A percentile compares a stretch with the other conserved stretches of the same genome.
These are phyloP conservation scores for Suillus fuscotomentosus DNA, from an alignment of 768 basidiomycete genomes.

Conservation along the genomic window DNA sequence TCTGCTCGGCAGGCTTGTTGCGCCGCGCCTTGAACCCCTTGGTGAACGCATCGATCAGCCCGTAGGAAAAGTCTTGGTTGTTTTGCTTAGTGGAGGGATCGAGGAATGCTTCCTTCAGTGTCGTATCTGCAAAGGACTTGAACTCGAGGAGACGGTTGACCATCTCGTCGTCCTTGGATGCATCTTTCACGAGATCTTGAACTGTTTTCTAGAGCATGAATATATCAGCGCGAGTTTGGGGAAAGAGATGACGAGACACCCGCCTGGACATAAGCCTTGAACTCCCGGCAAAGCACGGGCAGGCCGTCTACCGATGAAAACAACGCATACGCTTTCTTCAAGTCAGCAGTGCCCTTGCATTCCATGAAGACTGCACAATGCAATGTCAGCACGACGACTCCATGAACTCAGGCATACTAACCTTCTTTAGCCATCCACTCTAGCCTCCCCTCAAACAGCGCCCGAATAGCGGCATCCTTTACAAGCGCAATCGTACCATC, in stretches of 20 bases:
- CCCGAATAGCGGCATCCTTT: slow-evolving; percentile 51
- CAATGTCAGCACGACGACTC: slow-evolving; percentile 26
- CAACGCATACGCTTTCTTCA: slow-evolving; percentile 57
- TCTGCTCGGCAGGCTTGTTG: slow-evolving; percentile 88
- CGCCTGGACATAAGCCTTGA: slow-evolving; percentile 63
- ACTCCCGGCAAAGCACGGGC: slow-evolving; percentile 55
- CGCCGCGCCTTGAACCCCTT: slow-evolving; percentile 72
- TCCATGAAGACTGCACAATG: slow-evolving; percentile 51
- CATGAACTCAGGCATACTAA: slow-evolving; percentile 21
- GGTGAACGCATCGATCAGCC: slow-evolving; percentile 69
- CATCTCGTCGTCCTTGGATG: slow-evolving; percentile 70
- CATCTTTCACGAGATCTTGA: slow-evolving; percentile 62
- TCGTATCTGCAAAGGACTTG: slow-evolving; percentile 55
- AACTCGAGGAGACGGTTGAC: slow-evolving; percentile 68
- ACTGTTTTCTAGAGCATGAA: slow-evolving; percentile 47
- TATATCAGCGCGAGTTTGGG: not conserved
- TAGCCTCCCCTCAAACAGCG: slow-evolving; percentile 44
- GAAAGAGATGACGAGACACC: slow-evolving; percentile 9
- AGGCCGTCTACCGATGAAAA: slow-evolving; percentile 58
- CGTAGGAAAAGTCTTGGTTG: slow-evolving; percentile 62
- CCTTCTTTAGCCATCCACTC: slow-evolving; percentile 45
- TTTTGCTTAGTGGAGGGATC: slow-evolving; percentile 34
- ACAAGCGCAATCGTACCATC: slow-evolving; percentile 49
- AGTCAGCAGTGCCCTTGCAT: slow-evolving; percentile 38
- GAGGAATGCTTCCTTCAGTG: slow-evolving; percentile 52